Evolutionary conservation across 2,329 filamentous ascomycete genomes (phyloP), one percentile per base, ranked within the genome.

Genomic region (Helotiales sp.): DNA sequence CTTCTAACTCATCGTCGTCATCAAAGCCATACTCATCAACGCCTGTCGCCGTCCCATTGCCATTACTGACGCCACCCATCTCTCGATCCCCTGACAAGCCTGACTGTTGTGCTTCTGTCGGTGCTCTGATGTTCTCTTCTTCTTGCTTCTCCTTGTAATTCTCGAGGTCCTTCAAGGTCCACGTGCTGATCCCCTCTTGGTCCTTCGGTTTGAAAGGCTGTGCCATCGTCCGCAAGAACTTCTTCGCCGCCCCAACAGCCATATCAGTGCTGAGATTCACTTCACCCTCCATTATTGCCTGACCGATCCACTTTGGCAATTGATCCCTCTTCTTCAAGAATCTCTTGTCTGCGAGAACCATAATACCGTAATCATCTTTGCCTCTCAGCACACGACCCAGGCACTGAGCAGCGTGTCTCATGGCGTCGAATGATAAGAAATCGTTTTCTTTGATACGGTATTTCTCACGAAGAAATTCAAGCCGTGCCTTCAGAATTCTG

Each of bases 321-420:
- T 99, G 96, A 2, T 80, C 85, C 43, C 93, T 86, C 81, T 98
- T 98, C 82, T 96, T 96, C 77, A 93, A 90, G 79, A 97, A 99
- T 20, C 96, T 89, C 49, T 93, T 90, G 78, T 99, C 96, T 1
- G 96, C 96, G 30, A 99, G 85, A 4, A 99, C 95, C 96, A 99
- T 99, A 83, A 99, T 93, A n/a, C 96, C 96, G 79, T 99, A 99
- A 79, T 99, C 96, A 77, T 99, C 96, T 79, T 99, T 99, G 26
- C 96, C 96, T 74, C 96, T 87, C 69, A 99, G 83, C 50, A 99
- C 96, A 77, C 96, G 94, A 15, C 96, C 96, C 1, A 99, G 84
- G 76, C 96, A 99, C 78, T 99, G 96, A 0, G 96, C 95, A 15
- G 96, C 96, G 78, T 99, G 96, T n/a, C 96, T 89, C 95, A 99